Base-by-base conservation (phyloP, 2,329 filamentous ascomycete species). In the Chalaropsis thielavioides region DNA sequence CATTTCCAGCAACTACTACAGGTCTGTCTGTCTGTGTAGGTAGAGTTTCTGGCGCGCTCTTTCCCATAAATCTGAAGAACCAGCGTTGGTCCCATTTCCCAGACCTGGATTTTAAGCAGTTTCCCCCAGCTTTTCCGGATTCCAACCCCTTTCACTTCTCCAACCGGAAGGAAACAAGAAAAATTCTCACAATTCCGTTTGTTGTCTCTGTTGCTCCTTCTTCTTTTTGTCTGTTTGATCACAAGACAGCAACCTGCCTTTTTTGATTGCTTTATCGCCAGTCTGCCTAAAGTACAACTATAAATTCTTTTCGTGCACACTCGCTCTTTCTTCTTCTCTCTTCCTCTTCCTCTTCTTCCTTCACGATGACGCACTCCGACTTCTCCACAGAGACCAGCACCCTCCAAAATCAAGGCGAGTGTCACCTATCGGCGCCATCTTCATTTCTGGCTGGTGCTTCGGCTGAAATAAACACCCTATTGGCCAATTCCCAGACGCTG, bases 361-460 rank as follows among this genome's bases (percentile, higher is more conserved):
- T 64, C 62, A 56, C 19, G n/a, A 64, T 64, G 40, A 19, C 62
- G 43, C 40, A 41, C 40, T 56, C 49, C 24, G 24, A 17, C 62
- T 58, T 46, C 27, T 38, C 38, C 49, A 49, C 49, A 54, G 19
- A 35, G 15, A n/a, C 49, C 43, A 8, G n/a, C 27, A 7, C 54
- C 27, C 27, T 35, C 54, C 54, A 38, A n/a, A 58, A 35, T 10
- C 17, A 17, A 35, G n/a, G 54, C 54, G 19, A 31, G 54, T 58
- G 31, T 35, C 35, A 51, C 7, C 46, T 58, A 22, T 49, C 35
- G 41, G 19, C 43, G 19, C 31, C 56, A 19, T 64, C 64, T 22
- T 40, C 51, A 13, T 66, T 67, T 54, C 64, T 66, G 15, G 63
- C 61, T 31, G 56, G 11, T 41, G 66, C 61, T n/a, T 58, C 61